Percentiles rank a stretch among this genome's conserved stretches.
These are phyloP conservation scores for Sphaerulina musiva DNA, from an alignment of 2,329 filamentous ascomycete species.

Conservation along the genomic window DNA sequence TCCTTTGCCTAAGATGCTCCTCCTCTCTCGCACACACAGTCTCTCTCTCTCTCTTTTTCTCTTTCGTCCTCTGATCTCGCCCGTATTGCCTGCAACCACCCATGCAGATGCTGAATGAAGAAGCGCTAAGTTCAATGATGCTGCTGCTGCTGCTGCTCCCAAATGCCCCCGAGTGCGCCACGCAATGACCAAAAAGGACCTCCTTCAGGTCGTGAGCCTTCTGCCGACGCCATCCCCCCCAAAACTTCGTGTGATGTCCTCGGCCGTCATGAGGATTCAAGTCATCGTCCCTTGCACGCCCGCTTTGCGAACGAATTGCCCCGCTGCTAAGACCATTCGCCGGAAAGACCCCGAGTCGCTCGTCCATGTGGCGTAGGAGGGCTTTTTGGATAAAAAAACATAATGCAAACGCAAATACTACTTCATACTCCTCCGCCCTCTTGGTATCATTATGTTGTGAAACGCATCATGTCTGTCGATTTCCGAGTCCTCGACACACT, in stretches of 20 bases:
- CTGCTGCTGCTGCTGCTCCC: slow-evolving; percentile 2
- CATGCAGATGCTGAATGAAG: slow-evolving; percentile 19
- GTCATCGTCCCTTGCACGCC: slow-evolving; percentile 18
- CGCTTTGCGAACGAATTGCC: slow-evolving; percentile 20
- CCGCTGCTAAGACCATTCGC: slow-evolving; percentile 7
- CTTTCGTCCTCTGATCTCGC: too few species aligned
- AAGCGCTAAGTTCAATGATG: background rate
- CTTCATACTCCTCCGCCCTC: background rate
- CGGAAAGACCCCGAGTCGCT: background rate
- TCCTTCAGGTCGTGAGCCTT: slow-evolving; percentile 11
- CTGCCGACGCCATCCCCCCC: slow-evolving; percentile 14
- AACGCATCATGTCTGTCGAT: background rate
- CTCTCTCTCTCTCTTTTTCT: too few species aligned
- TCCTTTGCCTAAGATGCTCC: background rate
- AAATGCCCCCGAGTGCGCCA: background rate
- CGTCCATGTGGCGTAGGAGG: background rate
- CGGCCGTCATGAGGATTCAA: slow-evolving; percentile 19
- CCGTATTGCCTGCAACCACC: background rate
- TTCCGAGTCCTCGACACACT: background rate
- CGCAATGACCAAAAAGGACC: slow-evolving; percentile 6
- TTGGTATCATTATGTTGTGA: slow-evolving; percentile 11
- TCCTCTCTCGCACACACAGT: background rate
- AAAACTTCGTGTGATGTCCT: slow-evolving; percentile 20
- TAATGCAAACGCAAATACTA: background rate
- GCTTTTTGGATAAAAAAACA: slow-evolving; percentile 10